Evolutionary conservation across 2,329 filamentous ascomycete genomes (phyloP).

Genomic region (Aspergillus fumigatus): DNA sequence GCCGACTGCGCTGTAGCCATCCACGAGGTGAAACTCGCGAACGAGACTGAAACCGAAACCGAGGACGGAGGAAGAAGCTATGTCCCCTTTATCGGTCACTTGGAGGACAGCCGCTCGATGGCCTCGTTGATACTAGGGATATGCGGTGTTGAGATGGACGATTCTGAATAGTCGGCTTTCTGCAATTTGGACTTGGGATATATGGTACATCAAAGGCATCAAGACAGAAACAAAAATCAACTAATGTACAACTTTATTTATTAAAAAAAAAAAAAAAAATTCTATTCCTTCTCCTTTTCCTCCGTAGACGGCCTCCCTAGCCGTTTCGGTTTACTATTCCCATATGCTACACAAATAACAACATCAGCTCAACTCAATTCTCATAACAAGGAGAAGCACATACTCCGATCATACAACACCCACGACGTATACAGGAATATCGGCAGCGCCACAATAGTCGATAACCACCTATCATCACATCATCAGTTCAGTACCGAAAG

Average conservation of each 20-base stretch:
- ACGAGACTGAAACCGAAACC: not conserved
- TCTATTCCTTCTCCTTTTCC: not conserved
- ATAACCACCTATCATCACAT: constrained; percentile 24
- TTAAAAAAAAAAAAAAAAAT: too few species aligned
- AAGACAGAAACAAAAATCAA: not conserved
- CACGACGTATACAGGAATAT: constrained; percentile 31
- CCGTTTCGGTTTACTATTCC: constrained; percentile 18
- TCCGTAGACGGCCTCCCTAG: not conserved
- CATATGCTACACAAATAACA: constrained; percentile 18
- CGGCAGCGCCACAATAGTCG: constrained; percentile 30
- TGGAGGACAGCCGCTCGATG: constrained; percentile 11
- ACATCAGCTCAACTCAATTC: not conserved
- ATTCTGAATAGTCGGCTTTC: not conserved
- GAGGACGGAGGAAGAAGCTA: not conserved
- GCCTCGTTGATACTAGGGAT: constrained; percentile 11
- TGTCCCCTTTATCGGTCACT: constrained; percentile 10
- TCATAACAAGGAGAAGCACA: constrained; percentile 10
- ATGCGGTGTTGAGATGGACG: constrained; percentile 1
- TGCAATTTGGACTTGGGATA: not conserved
- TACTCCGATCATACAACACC: constrained; percentile 30
- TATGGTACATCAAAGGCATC: too few species aligned
- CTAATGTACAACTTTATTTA: not conserved
- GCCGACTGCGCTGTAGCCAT: constrained; percentile 8
- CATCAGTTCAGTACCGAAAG: not conserved
- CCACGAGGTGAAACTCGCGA: constrained; percentile 3